Evolutionary conservation across 75 land plant species (phyloP).

Genomic region (Selaginella moellendorffii): DNA sequence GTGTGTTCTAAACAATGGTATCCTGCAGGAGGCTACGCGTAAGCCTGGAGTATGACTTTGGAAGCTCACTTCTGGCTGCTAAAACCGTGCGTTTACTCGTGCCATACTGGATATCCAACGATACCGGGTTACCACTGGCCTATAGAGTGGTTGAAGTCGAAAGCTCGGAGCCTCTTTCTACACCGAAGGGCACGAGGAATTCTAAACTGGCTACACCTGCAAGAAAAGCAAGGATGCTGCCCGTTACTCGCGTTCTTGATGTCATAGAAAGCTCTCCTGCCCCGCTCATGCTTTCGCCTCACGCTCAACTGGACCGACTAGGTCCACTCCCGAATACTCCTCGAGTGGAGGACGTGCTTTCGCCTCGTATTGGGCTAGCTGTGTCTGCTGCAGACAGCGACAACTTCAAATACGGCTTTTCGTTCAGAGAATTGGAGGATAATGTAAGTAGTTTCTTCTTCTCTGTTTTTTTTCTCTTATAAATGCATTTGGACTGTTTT

Average conservation of each 20-base stretch:
- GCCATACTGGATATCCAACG: slow-evolving; percentile 85
- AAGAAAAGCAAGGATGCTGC: slow-evolving; percentile 32
- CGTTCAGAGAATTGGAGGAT: slow-evolving; percentile 82
- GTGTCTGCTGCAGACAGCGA: slow-evolving; percentile 44
- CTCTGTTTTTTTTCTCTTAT: background rate
- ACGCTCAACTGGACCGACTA: slow-evolving; percentile 41
- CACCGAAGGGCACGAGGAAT: slow-evolving; percentile 58
- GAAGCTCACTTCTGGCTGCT: slow-evolving; percentile 47
- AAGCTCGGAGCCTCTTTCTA: slow-evolving; percentile 35
- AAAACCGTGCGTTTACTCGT: slow-evolving; percentile 78
- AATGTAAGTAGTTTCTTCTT: slow-evolving; percentile 39
- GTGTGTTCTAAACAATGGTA: background rate
- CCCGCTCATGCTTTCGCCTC: slow-evolving; percentile 82
- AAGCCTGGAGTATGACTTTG: slow-evolving; percentile 81
- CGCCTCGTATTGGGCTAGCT: slow-evolving; percentile 70
- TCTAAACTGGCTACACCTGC: slow-evolving; percentile 40
- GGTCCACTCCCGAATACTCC: slow-evolving; percentile 42
- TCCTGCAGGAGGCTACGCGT: slow-evolving; percentile 73
- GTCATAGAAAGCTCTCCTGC: slow-evolving; percentile 45
- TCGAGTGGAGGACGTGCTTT: slow-evolving; percentile 39
- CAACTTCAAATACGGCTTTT: slow-evolving; percentile 52
- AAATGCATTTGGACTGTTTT: background rate
- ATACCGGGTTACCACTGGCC: slow-evolving; percentile 50
- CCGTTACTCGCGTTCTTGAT: slow-evolving; percentile 55
- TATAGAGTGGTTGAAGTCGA: slow-evolving; percentile 79